Evolutionary conservation across 2,329 filamentous ascomycete genomes (phyloP).

Genomic region (Fusarium sp.): DNA sequence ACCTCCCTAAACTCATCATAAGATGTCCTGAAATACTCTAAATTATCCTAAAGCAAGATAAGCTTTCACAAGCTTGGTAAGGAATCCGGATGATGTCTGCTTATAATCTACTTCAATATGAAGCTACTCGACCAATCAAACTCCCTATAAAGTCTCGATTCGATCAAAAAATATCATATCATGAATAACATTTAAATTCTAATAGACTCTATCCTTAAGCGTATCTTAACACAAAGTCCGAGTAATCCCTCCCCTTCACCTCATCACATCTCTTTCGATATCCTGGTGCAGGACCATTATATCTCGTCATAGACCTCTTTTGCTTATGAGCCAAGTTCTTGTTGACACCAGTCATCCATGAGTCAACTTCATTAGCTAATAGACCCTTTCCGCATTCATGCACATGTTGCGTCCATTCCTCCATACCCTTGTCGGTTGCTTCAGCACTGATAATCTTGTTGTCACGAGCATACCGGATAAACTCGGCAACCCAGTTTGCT

Average conservation of each 20-base stretch:
- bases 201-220: neutral
- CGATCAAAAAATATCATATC: rapidly evolving
- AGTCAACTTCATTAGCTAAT: slow-evolving; percentile 51
- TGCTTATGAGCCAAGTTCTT: slow-evolving; percentile 57
- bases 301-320: slow-evolving; percentile 55
- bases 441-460: slow-evolving; percentile 48
- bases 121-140: too few relatives aligned
- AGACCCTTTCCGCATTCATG: slow-evolving; percentile 53
- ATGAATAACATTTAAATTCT: neutral
- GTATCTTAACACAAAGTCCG: slow-evolving; percentile 18
- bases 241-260: slow-evolving; percentile 41
- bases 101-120: neutral
- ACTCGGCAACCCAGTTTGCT: slow-evolving; percentile 48
- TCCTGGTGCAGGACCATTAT: slow-evolving; percentile 54
- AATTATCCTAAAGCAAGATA: neutral
- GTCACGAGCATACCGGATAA: slow-evolving; percentile 45
- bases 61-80: rapidly evolving
- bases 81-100: neutral
- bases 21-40: too few relatives aligned
- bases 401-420: slow-evolving; percentile 58
- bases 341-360: slow-evolving; percentile 65
- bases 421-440: slow-evolving; percentile 50
- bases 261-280: slow-evolving; percentile 51
- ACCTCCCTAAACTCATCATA: neutral
- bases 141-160: too few relatives aligned